Evolutionary conservation across 176 grass and related monocot genomes (phyloP).

Genomic region (Raddia distichophylla): DNA sequence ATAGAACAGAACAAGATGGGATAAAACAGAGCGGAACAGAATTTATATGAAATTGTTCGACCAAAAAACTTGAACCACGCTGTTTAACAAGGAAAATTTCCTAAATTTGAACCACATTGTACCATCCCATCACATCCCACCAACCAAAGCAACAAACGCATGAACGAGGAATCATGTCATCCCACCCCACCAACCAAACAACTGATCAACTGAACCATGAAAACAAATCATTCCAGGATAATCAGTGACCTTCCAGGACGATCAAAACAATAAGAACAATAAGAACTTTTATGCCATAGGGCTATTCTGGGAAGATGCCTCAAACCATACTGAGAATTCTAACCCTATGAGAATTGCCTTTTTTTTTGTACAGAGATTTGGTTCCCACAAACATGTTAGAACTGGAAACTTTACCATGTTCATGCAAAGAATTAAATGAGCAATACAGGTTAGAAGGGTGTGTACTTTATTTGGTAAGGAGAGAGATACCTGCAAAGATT

Average conservation of each 20-base stretch:
- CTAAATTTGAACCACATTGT: too few species aligned
- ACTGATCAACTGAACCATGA: too few species aligned
- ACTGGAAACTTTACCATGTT: neutral
- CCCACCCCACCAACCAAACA: too few species aligned
- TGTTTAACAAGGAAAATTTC: too few species aligned
- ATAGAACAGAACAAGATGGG: too few species aligned
- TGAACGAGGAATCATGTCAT: too few species aligned
- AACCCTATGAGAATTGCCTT: neutral
- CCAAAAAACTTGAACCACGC: too few species aligned
- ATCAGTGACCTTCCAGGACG: constrained; percentile 7
- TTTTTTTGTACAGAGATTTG: neutral
- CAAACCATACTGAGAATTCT: constrained; percentile 6
- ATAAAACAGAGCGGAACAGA: too few species aligned
- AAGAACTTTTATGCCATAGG: neutral
- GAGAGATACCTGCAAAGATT: neutral
- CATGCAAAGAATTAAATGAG: neutral
- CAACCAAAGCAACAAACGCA: too few species aligned
- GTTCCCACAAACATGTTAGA: neutral
- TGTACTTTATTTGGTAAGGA: neutral
- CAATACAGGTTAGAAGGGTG: neutral
- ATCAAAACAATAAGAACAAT: neutral
- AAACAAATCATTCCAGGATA: neutral
- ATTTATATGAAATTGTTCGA: too few species aligned
- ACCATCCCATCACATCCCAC: too few species aligned
- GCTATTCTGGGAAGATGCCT: neutral